Percentiles rank a stretch among this genome's conserved stretches.
phyloP scores from a whole-genome alignment of 345 rosid genomes.

The Rhodamnia rubescens region DNA sequence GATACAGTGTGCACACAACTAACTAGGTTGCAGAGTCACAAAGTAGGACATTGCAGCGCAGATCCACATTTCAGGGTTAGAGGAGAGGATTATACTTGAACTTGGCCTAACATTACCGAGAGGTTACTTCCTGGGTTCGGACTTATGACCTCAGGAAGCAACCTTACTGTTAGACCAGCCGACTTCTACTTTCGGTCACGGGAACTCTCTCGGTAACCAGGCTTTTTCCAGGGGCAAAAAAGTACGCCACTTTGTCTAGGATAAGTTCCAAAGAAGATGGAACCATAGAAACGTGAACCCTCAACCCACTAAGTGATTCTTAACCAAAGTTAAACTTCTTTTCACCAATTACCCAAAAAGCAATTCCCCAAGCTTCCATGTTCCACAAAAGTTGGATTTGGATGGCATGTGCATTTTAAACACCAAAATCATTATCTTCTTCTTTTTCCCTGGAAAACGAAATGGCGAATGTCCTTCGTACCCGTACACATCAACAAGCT shows the following conservation, averaged over 20 bases:
- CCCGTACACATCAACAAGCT: background rate
- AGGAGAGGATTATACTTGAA: background rate
- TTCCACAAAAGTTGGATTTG: background rate
- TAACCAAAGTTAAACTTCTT: background rate
- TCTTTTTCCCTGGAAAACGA: background rate
- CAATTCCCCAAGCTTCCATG: background rate
- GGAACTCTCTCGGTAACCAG: background rate
- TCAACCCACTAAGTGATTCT: background rate
- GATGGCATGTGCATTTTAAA: background rate
- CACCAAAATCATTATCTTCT: background rate
- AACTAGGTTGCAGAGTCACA: background rate
- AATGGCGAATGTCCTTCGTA: background rate
- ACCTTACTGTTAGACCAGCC: background rate
- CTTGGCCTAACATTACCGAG: background rate
- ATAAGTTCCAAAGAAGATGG: background rate
- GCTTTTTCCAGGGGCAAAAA: background rate
- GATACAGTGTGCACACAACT: background rate
- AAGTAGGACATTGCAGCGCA: background rate
- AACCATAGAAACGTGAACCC: background rate
- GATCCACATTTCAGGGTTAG: background rate
- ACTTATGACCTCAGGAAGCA: background rate
- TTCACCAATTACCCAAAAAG: background rate
- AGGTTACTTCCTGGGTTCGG: background rate
- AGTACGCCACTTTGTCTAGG: background rate
- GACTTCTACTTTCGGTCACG: background rate